Evolutionary conservation across 768 basidiomycete species (phyloP), one percentile per base, ranked within the genome.

Genomic region (Suillus placidus): DNA sequence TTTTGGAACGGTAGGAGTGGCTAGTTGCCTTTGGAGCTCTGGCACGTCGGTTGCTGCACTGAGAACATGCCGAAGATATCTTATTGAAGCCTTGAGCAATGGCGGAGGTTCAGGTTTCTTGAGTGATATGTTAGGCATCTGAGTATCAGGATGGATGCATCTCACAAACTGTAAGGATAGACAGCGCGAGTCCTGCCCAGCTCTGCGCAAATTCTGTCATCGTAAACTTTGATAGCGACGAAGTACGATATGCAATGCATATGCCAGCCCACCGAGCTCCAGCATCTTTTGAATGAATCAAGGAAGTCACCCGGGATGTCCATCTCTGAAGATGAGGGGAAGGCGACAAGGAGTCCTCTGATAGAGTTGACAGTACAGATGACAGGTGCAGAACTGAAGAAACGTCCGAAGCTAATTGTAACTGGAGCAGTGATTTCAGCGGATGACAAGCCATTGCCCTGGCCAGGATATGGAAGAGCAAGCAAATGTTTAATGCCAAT

Each of bases 11-110:
- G 87, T 87, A 2, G 94, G 93, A 6, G 82, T 80, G 42, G 85
- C 85, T 4, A 93, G 80, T 75, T 94, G 93, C 72, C 94, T 82
- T 72, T 94, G 91, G 75, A 93, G 94, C 75, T 94, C 93, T 37
- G 88, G 80, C n/a, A 85, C 79, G 73, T 87, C 85, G 30, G 78
- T 77, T 2, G 88, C 86, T 61, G 78, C 79, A 34, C 82, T 84
- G 71, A 93, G 90, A 5, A 95, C 82, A 26, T 82, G 77, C 49
- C 84, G 76, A 57, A 92, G 71, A 20, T 94, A 85, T 54, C 88
- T 82, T n/a, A 92, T 83, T 14, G 87, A 80, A 4, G 87, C 88
- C 73, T 87, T 91, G 45, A 87, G 64, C 12, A 81, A 81, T 34
- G 91, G 87, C 2, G 76, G 23, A 4, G 87, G 79, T 77, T 94